Evolutionary conservation across 768 basidiomycete genomes (phyloP).

Genomic region (Rhizopogon sp.): DNA sequence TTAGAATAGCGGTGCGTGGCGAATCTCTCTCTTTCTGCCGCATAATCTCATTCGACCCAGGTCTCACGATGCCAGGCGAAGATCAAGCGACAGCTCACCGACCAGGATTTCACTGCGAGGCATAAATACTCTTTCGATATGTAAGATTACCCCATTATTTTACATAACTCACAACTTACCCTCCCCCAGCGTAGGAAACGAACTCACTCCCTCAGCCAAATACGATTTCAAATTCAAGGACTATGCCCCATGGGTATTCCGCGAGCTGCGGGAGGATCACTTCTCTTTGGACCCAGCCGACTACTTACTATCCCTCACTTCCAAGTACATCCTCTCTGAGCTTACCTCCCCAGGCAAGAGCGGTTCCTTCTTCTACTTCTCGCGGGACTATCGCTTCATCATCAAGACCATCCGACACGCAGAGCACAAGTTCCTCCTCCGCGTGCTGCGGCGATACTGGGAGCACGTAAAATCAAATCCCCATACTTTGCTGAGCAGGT

Average conservation of each 20-base stretch:
- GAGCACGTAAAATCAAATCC: slow-evolving; percentile 85
- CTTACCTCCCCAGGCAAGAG: slow-evolving; percentile 98
- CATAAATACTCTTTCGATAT: slow-evolving; percentile 99
- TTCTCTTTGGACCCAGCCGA: slow-evolving; percentile 97
- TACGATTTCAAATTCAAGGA: slow-evolving; percentile 99
- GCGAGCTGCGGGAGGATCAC: slow-evolving; percentile 87
- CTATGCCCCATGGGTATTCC: slow-evolving; percentile 98
- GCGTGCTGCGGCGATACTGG: slow-evolving; percentile 80
- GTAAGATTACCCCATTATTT: slow-evolving; percentile 37
- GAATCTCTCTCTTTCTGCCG: not conserved
- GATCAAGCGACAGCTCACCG: slow-evolving; percentile 76
- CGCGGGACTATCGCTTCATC: slow-evolving; percentile 97
- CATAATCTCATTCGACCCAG: slow-evolving; percentile 31
- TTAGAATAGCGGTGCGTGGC: slow-evolving; percentile 79
- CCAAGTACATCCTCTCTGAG: slow-evolving; percentile 97
- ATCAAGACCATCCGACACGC: slow-evolving; percentile 97
- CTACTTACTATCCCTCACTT: slow-evolving; percentile 93
- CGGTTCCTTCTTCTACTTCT: slow-evolving; percentile 99
- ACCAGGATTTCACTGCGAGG: slow-evolving; percentile 80
- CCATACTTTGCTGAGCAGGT: slow-evolving; percentile 88
- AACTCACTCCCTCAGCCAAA: slow-evolving; percentile 93
- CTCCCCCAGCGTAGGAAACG: slow-evolving; percentile 79
- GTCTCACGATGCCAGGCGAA: slow-evolving; percentile 97
- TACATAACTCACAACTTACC: slow-evolving; percentile 3
- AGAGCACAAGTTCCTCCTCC: slow-evolving; percentile 91